A percentile compares a stretch with the other conserved stretches of the same genome.
phyloP scores from a whole-genome alignment of 345 rosid species.

The thale cress (Arabidopsis thaliana) region TAIR10.1 NC_003070.9:2867001-2867500 shows the following conservation, averaged over 20 bases:
- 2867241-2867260: conserved; percentile 25
- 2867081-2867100: background rate
- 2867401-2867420: background rate
- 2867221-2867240: background rate
- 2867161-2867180: no score
- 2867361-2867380: background rate
- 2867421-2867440: background rate
- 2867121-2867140: no score
- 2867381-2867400: background rate
- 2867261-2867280: conserved; percentile 34
- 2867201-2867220: no score
- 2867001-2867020: conserved; percentile 4
- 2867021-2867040: no score
- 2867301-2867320: conserved; percentile 43
- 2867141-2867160: background rate
- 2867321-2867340: conserved; percentile 32
- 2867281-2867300: conserved; percentile 38
- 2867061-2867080: conserved; percentile 6
- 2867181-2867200: no score
- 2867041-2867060: background rate
- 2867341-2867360: conserved; percentile 16
- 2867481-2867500: conserved; percentile 38
- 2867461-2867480: conserved; percentile 37
- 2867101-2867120: no score
- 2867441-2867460: conserved; percentile 42